Evolutionary conservation across 1,284 basidiomycete genomes (phyloP).

Genomic region (Ganoderma resinaceum): DNA sequence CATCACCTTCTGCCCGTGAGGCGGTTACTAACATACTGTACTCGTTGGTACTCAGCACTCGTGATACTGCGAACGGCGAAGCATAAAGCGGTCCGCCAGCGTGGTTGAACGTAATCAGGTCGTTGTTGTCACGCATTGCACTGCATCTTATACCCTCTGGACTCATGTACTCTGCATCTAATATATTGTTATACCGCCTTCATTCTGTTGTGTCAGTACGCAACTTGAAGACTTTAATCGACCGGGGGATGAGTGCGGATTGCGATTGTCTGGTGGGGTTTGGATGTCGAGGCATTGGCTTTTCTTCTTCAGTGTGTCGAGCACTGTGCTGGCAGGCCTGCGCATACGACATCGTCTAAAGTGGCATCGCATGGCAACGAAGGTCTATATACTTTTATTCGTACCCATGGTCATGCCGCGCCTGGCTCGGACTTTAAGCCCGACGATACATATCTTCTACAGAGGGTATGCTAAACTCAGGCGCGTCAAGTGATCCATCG

Average conservation of each 20-base stretch:
- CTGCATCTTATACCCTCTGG: neutral
- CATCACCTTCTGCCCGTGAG: constrained; percentile 54
- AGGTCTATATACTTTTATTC: no score
- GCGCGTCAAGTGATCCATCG: constrained; percentile 27
- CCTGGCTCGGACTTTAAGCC: no score
- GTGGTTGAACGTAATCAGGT: neutral
- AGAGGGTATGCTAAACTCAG: constrained; percentile 16
- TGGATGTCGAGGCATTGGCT: no score
- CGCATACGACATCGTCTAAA: no score
- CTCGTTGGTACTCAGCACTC: neutral
- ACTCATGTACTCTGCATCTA: neutral
- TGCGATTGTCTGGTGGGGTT: no score
- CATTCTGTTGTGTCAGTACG: neutral
- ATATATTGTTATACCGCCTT: neutral
- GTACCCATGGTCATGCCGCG: no score
- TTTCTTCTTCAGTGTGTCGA: no score
- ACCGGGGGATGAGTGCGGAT: no score
- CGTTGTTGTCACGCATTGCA: neutral
- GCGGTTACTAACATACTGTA: neutral
- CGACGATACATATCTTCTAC: no score
- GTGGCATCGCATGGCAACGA: no score
- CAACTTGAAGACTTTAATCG: neutral
- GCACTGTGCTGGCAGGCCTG: no score
- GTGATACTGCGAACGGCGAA: neutral
- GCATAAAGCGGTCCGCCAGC: neutral